Conservation (phyloP, 495 filamentous ascomycete genomes). For the Penicillium tannophilum region DNA sequence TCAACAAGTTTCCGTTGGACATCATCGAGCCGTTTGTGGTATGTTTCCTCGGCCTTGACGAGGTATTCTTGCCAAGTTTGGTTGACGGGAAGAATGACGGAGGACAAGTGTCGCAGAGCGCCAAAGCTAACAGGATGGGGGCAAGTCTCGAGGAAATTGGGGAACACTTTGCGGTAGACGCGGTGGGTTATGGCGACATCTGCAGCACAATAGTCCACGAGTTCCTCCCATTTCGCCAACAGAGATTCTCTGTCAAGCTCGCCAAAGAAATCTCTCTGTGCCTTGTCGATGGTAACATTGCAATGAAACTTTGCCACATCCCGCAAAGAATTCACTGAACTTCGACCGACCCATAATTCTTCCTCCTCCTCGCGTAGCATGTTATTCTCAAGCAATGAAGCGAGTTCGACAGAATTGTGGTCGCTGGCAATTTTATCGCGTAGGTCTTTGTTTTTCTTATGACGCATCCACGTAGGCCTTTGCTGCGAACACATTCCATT, state of each 20-base stretch:
- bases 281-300: slow-evolving; percentile 88
- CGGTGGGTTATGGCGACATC: slow-evolving; percentile 92
- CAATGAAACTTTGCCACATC: slow-evolving; percentile 98
- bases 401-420: slow-evolving; percentile 68
- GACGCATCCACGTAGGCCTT: slow-evolving; percentile 94
- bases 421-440: slow-evolving; percentile 77
- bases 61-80: slow-evolving; percentile 85
- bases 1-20: slow-evolving; percentile 72
- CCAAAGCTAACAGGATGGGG: slow-evolving; percentile 98
- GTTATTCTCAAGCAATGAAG: slow-evolving; percentile 67
- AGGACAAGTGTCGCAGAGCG: slow-evolving; percentile 85
- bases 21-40: slow-evolving; percentile 70
- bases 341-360: slow-evolving; percentile 92
- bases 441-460: slow-evolving; percentile 84
- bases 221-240: slow-evolving; percentile 67
- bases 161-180: slow-evolving; percentile 90
- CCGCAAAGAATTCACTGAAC: slow-evolving; percentile 90
- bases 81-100: slow-evolving; percentile 89
- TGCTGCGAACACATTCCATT: slow-evolving; percentile 99
- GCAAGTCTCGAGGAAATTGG: slow-evolving; percentile 81
- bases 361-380: slow-evolving; percentile 78
- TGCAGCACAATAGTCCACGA: slow-evolving; percentile 93
- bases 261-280: slow-evolving; percentile 82
- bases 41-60: slow-evolving; percentile 78
- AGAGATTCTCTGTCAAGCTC: slow-evolving; percentile 74